Base-by-base conservation (phyloP, 2,329 filamentous ascomycete species). In the Arthrobotrys musiformis region DNA sequence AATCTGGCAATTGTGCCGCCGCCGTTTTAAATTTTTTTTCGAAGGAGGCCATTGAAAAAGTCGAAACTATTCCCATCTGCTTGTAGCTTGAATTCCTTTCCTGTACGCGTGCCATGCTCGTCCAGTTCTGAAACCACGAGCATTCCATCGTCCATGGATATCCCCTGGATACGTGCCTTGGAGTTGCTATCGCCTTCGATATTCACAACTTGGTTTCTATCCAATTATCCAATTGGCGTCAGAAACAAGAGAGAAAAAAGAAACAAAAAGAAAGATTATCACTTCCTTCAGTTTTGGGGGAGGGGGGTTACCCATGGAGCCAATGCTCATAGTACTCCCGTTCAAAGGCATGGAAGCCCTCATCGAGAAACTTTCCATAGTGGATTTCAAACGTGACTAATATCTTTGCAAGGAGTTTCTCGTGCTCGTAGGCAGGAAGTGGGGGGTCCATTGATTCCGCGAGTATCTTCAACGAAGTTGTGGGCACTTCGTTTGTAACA, bases 1-100 rank as follows among this genome's bases (percentile, higher is more conserved):
- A 26, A 60, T 17, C 7, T 15, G 7, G 19, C 7, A 5, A 50
- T 56, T 70, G 48, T 30, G 19, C 7, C 28, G 13, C 40, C 30
- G 33, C 11, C 15, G 5, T 42, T n/a, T 28, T 81, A 93, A 86
- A 97, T 98, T 81, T 91, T 88, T 85, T 89, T 88, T 85, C 89
- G 93, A 19, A 99, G 85, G 81, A 99, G 82, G 0, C 95, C 95
- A 82, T 89, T 92, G 85, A 97, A 97, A 83, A 97, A 99, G 84
- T 99, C 95, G 85, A 99, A 99, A 83, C 94, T 97, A 82, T 99
- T 99, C 82, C 94, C 93, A 83, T 99, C 95, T 83, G 93, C 97
- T 86, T 97, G 94, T 84, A 99, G 84, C 80, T 91, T 89, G 88
- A 92, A 94, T 60, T 91, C 86, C 84, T 88, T 92, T 0, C 94